Base-by-base conservation (phyloP, 2,329 filamentous ascomycete genomes). In the Monosporascus sp. region DNA sequence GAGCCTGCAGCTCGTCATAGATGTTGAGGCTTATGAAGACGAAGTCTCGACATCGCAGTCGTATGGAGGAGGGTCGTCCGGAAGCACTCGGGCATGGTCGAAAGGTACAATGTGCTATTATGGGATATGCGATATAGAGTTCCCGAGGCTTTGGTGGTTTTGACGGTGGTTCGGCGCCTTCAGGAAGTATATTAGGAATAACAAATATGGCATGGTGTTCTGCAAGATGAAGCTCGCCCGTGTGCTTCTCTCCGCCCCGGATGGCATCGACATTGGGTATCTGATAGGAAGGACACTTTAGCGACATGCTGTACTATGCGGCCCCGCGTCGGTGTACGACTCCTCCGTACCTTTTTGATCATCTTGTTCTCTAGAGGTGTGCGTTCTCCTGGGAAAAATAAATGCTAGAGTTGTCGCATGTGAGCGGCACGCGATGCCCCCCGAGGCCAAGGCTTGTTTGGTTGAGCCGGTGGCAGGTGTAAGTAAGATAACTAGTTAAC, bases 1-100 rank as follows among this genome's bases (percentile, higher is more conserved):
- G 84, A 8, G 91, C 93, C 59, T 85, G 78, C 51, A 79, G 79
- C 64, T 92, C 87, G 53, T 87, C 84, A 20, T 75, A 67, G 68
- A 99, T 96, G 71, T 92, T 91, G 73, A 99, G 92, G 57, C 89
- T 92, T 56, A 96, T 85, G 71, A 92, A 96, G 48, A 85, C 93
- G 69, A 99, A 97, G 75, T 99, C 94, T 54, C 93, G 88, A 68
- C 92, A 91, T 51, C 91, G 86, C 57, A 99, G 76, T 50, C 93
- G 87, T 66, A 99, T 91, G 3, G 89, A 89, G 6, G 92, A 91
- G 35, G 85, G 81, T 56, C 91, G 81, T 49, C 84, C 81, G 54
- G 88, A 87, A 14, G 79, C 77, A 7, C 83, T 78, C 19, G 88
- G 86, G 47, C 86, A 85, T 27, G 91, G 88, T 55, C 90, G 84